Evolutionary conservation across 2,329 filamentous ascomycete species (phyloP), one percentile per base, ranked within the genome.

Genomic region (Bisporella sp.): DNA sequence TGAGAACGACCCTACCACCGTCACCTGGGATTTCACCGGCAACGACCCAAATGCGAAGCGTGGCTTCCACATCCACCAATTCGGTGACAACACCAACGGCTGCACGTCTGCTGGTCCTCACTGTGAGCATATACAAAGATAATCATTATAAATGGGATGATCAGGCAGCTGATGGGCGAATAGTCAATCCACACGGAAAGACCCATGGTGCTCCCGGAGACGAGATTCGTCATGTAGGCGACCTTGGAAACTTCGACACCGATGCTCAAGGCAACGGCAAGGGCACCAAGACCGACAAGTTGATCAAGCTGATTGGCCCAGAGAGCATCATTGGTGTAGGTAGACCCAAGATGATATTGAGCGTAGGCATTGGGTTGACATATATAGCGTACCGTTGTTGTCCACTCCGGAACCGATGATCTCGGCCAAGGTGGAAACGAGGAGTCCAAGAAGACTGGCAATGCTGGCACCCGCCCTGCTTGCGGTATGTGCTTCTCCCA

Each of bases 51-150:
- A 95, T 72, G 91, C 93, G 68, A 82, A 95, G 84, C 92, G 93
- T 74, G 93, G 89, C 73, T 90, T 97, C 81, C 93, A 99, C 81
- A 85, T 99, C 68, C 93, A 99, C 79, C 89, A 93, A 72, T 99
- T 96, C 68, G 93, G 93, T 71, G 93, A 97, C 82, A 97, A 97
- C 82, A 97, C 93, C 80, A 99, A 99, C 76, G 93, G 93, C 72
- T 99, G 93, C 87, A 97, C 92, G 61, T 95, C 88, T 61, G 93
- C 93, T 61, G 93, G 93, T 49, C 92, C 93, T 73, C 93, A 99
- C 79, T 99, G 90, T 95, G 77, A 70, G 88, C 75, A 4, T 35
- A 28, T 31, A 8, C 30, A 31, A 4, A 29, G 37, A 43, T 12
- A 33, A 35, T 32, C 11, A 7, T 47, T 43, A 48, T n/a, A 50